Evolutionary conservation across 768 basidiomycete genomes (phyloP), one percentile per base, ranked within the genome.

Genomic region (Chalciporus pseudorubinellus): DNA sequence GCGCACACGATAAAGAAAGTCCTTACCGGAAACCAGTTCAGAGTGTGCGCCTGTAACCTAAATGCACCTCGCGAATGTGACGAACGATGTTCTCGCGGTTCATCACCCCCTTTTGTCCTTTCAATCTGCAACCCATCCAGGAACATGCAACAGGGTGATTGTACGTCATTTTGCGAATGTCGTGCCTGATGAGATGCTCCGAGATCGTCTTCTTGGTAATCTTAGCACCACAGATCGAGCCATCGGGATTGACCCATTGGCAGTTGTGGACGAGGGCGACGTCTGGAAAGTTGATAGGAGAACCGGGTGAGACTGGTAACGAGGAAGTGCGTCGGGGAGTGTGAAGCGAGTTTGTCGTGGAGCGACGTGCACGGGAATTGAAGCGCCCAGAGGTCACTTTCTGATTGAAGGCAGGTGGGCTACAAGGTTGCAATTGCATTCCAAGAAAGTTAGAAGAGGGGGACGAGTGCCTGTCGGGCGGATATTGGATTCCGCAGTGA

Each of bases 1-100:
- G 34, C 34, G n/a, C 16, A 36, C 31, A 9, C 13, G 1, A n/a
- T 16, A n/a, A n/a, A n/a, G 5, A 31, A 1, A 19, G 18, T 6
- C 21, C 49, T 5, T 13, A 53, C 51, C 49, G 21, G 22, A 44
- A 11, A 22, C 10, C 14, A 12, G 29, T 11, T 8, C 34, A 40
- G 8, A 11, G 18, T 13, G 39, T 36, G 29, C 61, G 56, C 34
- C 20, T 63, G 19, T 10, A 41, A 4, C 44, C 6, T 7, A 65
- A 3, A 20, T 65, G 63, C 3, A 6, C 50, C 29, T 65, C 64
- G 0, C 50, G 39, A 0, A 61, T 14, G 1, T 65, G 64, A 0
- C 64, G 51, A 1, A 48, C 36, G 4, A 65, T 57, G 9, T 48
- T 50, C 29, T 64, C 55, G 2, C 64, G 59, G 0, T 64, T 65